A percentile compares a stretch with the other conserved stretches of the same genome.
Evolutionary conservation across 805 yeast genomes (phyloP).

Genomic region (Sugiyamaella valdiviana): DNA sequence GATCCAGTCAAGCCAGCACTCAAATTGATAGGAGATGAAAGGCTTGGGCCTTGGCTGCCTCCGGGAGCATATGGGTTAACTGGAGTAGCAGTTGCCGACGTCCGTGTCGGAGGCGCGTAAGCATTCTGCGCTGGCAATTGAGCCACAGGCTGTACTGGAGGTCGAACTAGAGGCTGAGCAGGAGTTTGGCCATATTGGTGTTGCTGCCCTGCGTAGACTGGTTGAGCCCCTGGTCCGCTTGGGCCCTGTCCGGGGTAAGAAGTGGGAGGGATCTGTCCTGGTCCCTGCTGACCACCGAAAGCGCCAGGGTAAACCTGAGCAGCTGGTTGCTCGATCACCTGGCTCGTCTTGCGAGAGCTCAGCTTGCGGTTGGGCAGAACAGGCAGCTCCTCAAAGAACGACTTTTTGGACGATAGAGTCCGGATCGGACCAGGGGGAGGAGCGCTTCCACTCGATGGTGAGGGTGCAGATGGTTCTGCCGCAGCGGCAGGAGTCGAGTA

Average conservation of each 20-base stretch:
- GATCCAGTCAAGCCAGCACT: not conserved
- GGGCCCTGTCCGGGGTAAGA: not conserved
- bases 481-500: not conserved
- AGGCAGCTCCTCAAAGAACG: constrained; percentile 59
- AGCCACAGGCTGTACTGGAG: constrained; percentile 9
- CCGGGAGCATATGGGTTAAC: constrained; percentile 19
- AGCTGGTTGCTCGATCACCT: constrained; percentile 11
- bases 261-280: not conserved
- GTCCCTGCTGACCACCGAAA: constrained; percentile 1
- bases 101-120: constrained; percentile 11
- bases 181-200: constrained; percentile 1
- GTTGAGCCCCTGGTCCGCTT: constrained; percentile 1
- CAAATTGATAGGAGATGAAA: not conserved
- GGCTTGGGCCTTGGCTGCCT: not conserved
- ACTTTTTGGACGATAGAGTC: constrained; percentile 29
- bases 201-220: not conserved
- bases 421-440: constrained; percentile 11
- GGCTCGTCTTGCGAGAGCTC: constrained; percentile 13
- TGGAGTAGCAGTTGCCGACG: constrained; percentile 12
- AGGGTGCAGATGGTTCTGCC: not conserved
- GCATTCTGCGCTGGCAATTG: constrained; percentile 9
- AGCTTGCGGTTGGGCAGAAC: constrained; percentile 28
- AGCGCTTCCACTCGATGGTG: not conserved
- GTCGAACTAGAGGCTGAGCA: no score
- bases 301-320: not conserved